phyloP scores from a whole-genome alignment of 2,329 filamentous ascomycete species.

The Phyllosticta citrichinensis region DNA sequence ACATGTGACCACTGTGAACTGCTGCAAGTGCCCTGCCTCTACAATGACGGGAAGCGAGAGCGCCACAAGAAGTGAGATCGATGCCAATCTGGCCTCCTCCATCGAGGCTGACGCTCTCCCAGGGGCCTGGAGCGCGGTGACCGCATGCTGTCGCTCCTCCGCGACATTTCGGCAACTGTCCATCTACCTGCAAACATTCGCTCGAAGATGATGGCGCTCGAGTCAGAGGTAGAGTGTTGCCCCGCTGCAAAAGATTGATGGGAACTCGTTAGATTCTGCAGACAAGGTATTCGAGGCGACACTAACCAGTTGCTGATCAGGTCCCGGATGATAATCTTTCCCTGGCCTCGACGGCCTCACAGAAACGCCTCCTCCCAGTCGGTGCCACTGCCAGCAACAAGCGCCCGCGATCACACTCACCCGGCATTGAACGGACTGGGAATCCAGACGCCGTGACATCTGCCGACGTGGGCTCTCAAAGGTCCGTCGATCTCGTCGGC shows the following conservation, averaged over 20 bases:
- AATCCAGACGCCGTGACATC: conserved; percentile 17
- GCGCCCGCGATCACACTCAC: conserved; percentile 11
- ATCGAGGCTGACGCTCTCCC: conserved; percentile 9
- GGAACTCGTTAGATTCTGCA: background rate
- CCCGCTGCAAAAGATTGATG: background rate
- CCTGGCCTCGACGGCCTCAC: background rate
- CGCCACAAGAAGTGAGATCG: conserved; percentile 22
- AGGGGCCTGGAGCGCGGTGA: conserved; percentile 20
- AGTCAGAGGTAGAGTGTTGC: conserved; percentile 3
- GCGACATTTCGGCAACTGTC: conserved; percentile 14
- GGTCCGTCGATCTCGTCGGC: conserved; percentile 17
- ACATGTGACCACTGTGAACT: conserved; percentile 24
- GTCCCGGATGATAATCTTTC: background rate
- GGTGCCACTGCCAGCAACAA: conserved; percentile 10
- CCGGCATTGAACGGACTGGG: conserved; percentile 1
- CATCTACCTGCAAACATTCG: conserved; percentile 10
- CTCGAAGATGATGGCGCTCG: background rate
- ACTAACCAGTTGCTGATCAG: background rate
- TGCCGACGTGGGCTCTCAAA: conserved; percentile 19
- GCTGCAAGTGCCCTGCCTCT: conserved; percentile 20
- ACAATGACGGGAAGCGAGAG: conserved; percentile 26
- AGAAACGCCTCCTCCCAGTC: background rate
- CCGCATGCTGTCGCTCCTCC: conserved; percentile 20
- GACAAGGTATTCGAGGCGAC: background rate
- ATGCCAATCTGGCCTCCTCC: background rate